Conservation (phyloP, 306 rosid species). For the Malus sylvestris region DNA sequence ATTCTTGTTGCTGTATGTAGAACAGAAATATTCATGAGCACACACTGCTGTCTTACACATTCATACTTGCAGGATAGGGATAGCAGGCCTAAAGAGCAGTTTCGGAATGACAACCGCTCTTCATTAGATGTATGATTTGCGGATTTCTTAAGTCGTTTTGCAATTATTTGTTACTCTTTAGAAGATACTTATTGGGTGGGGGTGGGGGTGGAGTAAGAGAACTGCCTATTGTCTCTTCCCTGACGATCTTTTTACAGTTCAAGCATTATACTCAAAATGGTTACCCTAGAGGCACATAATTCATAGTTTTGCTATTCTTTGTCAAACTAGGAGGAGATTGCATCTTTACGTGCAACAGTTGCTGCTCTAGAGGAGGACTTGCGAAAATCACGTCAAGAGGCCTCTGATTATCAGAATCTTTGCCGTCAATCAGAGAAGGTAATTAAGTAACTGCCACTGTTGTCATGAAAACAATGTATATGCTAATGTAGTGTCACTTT, state of each 20-base stretch:
- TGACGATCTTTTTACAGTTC: background rate
- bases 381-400: constrained; percentile 65
- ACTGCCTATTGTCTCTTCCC: background rate
- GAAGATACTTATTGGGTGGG: background rate
- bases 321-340: constrained; percentile 63
- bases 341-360: constrained; percentile 60
- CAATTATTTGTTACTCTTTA: constrained; percentile 5
- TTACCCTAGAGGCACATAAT: constrained; percentile 6
- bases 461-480: background rate
- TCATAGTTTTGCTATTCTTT: constrained; percentile 4
- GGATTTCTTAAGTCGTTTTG: background rate
- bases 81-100: constrained; percentile 52
- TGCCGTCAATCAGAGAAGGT: constrained; percentile 69
- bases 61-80: constrained; percentile 64
- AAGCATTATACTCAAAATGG: background rate
- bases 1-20: background rate
- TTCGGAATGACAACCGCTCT: constrained; percentile 37
- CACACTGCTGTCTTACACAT: background rate
- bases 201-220: background rate
- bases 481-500: background rate
- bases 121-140: constrained; percentile 50
- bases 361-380: constrained; percentile 74
- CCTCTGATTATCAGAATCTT: constrained; percentile 51
- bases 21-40: background rate
- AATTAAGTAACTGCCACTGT: background rate